These are phyloP conservation scores for Coniochaeta ligniaria DNA, from an alignment of 2,329 filamentous ascomycete genomes.

Conservation along the genomic window DNA sequence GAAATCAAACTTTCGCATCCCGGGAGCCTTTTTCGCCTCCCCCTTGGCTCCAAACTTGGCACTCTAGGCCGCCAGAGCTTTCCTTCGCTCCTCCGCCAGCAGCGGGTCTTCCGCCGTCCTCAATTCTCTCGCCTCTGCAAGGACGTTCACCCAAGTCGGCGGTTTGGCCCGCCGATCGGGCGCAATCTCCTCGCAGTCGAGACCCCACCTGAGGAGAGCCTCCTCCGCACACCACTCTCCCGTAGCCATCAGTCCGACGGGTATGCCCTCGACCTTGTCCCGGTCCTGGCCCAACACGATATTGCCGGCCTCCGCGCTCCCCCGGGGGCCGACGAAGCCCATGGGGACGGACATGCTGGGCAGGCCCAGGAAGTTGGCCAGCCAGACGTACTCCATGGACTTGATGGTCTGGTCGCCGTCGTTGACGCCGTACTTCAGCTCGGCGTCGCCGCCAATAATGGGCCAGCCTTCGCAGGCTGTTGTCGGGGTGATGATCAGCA, in stretches of 20 bases:
- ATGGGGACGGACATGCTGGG: constrained; percentile 37
- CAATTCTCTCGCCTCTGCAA: constrained; percentile 24
- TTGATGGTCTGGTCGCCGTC: constrained; percentile 38
- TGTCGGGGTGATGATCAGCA: constrained; percentile 66
- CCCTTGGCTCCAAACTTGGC: not conserved
- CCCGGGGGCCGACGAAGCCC: constrained; percentile 31
- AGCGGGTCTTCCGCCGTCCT: not conserved
- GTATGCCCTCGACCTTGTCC: constrained; percentile 29
- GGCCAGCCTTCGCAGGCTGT: constrained; percentile 42
- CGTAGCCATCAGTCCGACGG: constrained; percentile 47
- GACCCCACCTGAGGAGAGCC: constrained; percentile 37
- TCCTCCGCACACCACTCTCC: constrained; percentile 48
- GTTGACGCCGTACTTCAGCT: constrained; percentile 32
- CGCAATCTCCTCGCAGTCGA: constrained; percentile 35
- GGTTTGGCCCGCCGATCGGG: constrained; percentile 24
- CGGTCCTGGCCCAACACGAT: constrained; percentile 22
- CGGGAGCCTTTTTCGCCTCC: not conserved
- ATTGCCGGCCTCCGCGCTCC: constrained; percentile 14
- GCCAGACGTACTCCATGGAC: constrained; percentile 43
- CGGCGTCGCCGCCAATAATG: constrained; percentile 23
- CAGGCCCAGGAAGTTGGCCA: constrained; percentile 42
- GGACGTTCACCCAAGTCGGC: constrained; percentile 37
- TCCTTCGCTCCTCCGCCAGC: not conserved
- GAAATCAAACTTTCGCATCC: not conserved
- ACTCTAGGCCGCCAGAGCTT: not conserved